A percentile compares a stretch with the other conserved stretches of the same genome.
These are phyloP conservation scores for Teunomyces panamensis DNA, from an alignment of 805 yeast species.

Conservation along the genomic window DNA sequence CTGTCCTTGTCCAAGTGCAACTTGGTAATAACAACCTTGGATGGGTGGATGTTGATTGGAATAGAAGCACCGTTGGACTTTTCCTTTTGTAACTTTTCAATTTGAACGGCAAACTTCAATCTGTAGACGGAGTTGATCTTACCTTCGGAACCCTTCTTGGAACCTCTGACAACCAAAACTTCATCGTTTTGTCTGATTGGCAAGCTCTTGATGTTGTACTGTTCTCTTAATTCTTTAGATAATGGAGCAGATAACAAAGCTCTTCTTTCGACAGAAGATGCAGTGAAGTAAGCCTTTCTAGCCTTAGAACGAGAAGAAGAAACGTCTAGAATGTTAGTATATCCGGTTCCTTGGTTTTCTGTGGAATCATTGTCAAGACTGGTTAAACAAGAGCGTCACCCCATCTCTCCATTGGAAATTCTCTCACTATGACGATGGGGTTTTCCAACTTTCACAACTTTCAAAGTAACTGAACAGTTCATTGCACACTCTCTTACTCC, in stretches of 20 bases:
- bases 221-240: slow-evolving; percentile 97
- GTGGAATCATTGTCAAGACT: background rate
- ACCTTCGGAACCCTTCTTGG: slow-evolving; percentile 99
- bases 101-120: slow-evolving; percentile 94
- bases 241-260: slow-evolving; percentile 95
- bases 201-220: slow-evolving; percentile 92
- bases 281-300: slow-evolving; percentile 99
- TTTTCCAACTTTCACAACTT: background rate
- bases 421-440: background rate
- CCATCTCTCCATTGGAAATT: background rate
- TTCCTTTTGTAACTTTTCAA: slow-evolving; percentile 96
- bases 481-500: background rate
- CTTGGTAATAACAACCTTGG: slow-evolving; percentile 98
- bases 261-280: slow-evolving; percentile 96
- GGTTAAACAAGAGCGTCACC: background rate
- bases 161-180: slow-evolving; percentile 95
- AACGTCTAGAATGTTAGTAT: slow-evolving; percentile 70
- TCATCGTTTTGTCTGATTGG: slow-evolving; percentile 98
- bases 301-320: slow-evolving; percentile 99
- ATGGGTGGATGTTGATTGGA: slow-evolving; percentile 97
- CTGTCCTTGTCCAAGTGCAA: slow-evolving; percentile 98
- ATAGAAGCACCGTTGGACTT: slow-evolving; percentile 97
- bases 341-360: slow-evolving; percentile 1
- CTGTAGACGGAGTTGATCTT: slow-evolving; percentile 97
- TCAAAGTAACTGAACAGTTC: background rate